Base-by-base conservation (phyloP, 176 grass and related monocot genomes). In the Aegilops bicornis region DNA sequence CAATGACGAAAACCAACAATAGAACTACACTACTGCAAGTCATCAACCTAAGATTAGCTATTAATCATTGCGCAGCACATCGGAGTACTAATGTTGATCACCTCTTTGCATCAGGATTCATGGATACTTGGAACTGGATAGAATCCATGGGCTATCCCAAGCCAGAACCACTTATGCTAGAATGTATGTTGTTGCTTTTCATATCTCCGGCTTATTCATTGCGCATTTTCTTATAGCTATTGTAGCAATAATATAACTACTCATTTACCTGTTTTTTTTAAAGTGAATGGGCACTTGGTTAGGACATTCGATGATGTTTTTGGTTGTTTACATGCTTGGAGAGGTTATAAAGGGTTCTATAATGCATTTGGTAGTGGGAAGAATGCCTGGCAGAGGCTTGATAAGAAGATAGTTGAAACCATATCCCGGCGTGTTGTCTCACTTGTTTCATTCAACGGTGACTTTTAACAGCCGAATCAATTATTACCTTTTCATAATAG, bases 391-490 rank as follows among this genome's bases (percentile, higher is more conserved):
- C 0, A 0, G 7, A 24, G 32, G 42, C 86, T 87, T 67, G 30
- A n/a, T 2, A 59, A 43, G 39, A 7, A 58, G 16, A 48, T 82
- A 76, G 23, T 27, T 25, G 56, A 17, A 68, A 5, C 81, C 43
- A 12, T 77, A 82, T 69, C 79, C 11, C 79, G 17, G 22, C 24
- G 33, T 82, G 71, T 77, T 82, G 71, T 88, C 23, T 82, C 86
- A 2, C 60, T 87, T 82, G 71, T 80, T 56, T 88, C 86, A 60
- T 88, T 82, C 62, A 45, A 32, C 32, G 79, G 79, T 88, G 33
- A 56, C 0, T 45, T 87, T 76, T 58, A 33, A 40, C 45, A 58
- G 61, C 10, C 16, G 3, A 40, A 40, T 67, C 4, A 14, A 15
- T 48, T 48, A 1, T 81, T 87, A 66, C 69, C 52, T 87, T 68